phyloP scores from a whole-genome alignment of 345 rosid species.

The Hypericum perforatum region DNA sequence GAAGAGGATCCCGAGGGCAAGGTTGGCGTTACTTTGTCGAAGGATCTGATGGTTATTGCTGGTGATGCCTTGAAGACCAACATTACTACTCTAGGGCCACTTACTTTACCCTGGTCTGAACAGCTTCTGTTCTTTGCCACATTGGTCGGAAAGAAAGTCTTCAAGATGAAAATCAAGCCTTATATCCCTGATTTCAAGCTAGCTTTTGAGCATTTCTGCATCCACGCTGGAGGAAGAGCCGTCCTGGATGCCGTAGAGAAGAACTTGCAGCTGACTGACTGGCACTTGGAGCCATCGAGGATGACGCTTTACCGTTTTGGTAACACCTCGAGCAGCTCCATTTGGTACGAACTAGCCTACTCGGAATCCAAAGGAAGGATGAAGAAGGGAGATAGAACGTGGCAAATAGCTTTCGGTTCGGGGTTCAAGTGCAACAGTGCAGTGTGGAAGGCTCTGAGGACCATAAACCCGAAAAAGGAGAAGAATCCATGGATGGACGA shows the following conservation, averaged over 20 bases:
- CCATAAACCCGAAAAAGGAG: too few relatives aligned
- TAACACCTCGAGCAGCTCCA: slow-evolving; percentile 1
- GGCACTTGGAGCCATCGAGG: slow-evolving; percentile 4
- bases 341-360: slow-evolving; percentile 2
- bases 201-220: slow-evolving; percentile 2
- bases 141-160: slow-evolving; percentile 1
- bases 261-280: slow-evolving; percentile 1
- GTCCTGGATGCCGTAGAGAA: not conserved
- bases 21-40: not conserved
- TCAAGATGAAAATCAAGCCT: slow-evolving; percentile 2
- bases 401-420: slow-evolving; percentile 4
- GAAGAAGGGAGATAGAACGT: slow-evolving; percentile 2
- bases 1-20: slow-evolving; percentile 2
- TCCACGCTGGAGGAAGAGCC: slow-evolving; percentile 3
- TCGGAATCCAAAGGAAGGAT: slow-evolving; percentile 3
- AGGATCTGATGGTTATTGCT: slow-evolving; percentile 1
- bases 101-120: not conserved
- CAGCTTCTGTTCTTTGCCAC: slow-evolving; percentile 1
- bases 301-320: slow-evolving; percentile 3
- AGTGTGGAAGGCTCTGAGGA: slow-evolving; percentile 7
- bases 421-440: slow-evolving; percentile 18
- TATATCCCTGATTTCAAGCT: slow-evolving; percentile 5
- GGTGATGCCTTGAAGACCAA: slow-evolving; percentile 2
- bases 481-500: too few relatives aligned
- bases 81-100: slow-evolving; percentile 1